Conservation (phyloP, 176 grass and related monocot genomes). For the Tuctoria greenei region DNA sequence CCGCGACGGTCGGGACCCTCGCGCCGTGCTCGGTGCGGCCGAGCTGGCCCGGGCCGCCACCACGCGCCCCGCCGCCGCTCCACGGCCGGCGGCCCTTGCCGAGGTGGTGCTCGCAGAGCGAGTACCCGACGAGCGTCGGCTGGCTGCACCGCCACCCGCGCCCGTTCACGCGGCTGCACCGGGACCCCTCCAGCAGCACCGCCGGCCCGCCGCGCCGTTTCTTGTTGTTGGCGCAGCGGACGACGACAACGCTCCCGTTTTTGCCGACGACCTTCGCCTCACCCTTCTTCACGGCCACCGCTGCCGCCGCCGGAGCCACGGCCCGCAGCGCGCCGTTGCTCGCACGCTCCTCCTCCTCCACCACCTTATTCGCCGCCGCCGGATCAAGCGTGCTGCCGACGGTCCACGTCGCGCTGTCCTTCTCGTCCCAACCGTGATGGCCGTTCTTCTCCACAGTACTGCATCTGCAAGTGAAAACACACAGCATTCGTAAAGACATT, state of each 20-base stretch:
- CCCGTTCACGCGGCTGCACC: slow-evolving; percentile 95
- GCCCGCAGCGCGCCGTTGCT: not conserved
- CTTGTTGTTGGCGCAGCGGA: not conserved
- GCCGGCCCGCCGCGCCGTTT: slow-evolving; percentile 46
- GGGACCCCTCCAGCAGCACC: slow-evolving; percentile 65
- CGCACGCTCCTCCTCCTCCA: not conserved
- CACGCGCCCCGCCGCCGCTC: no score
- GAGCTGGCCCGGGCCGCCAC: no score
- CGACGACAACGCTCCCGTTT: not conserved
- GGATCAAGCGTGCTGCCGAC: not conserved
- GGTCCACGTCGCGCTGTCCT: not conserved
- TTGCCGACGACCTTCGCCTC: not conserved
- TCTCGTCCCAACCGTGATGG: not conserved
- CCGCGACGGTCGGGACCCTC: no score
- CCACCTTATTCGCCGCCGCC: not conserved
- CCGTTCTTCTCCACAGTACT: slow-evolving; percentile 15
- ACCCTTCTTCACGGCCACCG: slow-evolving; percentile 12
- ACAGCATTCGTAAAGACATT: not conserved
- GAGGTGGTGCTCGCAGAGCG: slow-evolving; percentile 91
- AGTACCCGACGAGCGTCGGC: slow-evolving; percentile 79
- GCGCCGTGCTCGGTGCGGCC: no score
- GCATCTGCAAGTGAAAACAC: slow-evolving; percentile 6
- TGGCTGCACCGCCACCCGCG: slow-evolving; percentile 95
- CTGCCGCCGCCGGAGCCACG: not conserved
- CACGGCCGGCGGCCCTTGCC: slow-evolving; percentile 78